Conservation (phyloP, 129 eudicot species). For the Calendula officinalis region DNA sequence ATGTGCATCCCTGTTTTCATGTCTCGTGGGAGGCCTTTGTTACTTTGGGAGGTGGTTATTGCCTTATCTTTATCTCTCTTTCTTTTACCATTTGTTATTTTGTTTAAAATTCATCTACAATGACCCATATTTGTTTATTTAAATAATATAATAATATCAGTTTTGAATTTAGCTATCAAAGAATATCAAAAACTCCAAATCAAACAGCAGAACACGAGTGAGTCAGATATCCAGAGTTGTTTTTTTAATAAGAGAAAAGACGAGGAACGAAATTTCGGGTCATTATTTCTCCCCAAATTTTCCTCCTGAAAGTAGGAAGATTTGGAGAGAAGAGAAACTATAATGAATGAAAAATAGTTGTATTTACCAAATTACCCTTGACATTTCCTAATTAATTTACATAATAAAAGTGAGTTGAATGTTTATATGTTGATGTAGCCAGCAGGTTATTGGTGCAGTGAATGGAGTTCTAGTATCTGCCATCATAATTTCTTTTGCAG, state of each 20-base stretch:
- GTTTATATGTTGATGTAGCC: conserved; percentile 54
- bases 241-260: too few relatives aligned
- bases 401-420: conserved; percentile 16
- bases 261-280: too few relatives aligned
- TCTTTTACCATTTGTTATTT: neutral
- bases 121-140: neutral
- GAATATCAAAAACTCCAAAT: conserved; percentile 10
- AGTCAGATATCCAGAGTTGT: too few relatives aligned
- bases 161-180: neutral
- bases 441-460: conserved; percentile 80
- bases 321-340: too few relatives aligned
- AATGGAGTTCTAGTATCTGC: conserved; percentile 78
- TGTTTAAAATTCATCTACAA: conserved; percentile 18
- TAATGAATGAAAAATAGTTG: too few relatives aligned
- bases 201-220: too few relatives aligned
- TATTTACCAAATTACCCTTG: conserved; percentile 12
- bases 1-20: conserved; percentile 78
- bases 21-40: conserved; percentile 77
- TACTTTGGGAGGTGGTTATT: conserved; percentile 78
- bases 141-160: neutral
- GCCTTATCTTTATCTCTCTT: conserved; percentile 11
- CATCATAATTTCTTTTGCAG: conserved; percentile 68
- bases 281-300: too few relatives aligned
- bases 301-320: too few relatives aligned
- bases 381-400: conserved; percentile 12